Percentiles rank a stretch among this genome's conserved stretches.
Evolutionary conservation across 176 grass and related monocot species (phyloP).

Genomic region (Ananas comosus): DNA sequence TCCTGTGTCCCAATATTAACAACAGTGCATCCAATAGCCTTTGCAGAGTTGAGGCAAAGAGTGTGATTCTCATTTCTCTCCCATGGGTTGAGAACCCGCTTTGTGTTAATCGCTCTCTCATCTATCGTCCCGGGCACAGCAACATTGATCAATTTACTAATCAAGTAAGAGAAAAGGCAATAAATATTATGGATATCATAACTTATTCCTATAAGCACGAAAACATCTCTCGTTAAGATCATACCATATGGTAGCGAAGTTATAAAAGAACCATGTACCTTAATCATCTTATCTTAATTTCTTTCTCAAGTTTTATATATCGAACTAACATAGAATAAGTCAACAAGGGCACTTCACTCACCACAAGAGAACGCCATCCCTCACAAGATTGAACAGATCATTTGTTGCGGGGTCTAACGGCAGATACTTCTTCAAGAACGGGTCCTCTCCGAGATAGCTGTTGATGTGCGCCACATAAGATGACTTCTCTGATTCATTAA

Average conservation of each 20-base stretch:
- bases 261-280: background rate
- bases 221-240: background rate
- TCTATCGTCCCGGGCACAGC: conserved; percentile 96
- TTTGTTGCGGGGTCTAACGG: conserved; percentile 66
- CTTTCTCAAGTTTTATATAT: too few relatives aligned
- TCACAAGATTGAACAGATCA: conserved; percentile 72
- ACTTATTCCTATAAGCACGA: background rate
- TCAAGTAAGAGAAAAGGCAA: conserved; percentile 24
- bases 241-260: background rate
- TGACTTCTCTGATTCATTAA: conserved; percentile 85
- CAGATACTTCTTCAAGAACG: conserved; percentile 88
- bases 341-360: conserved; percentile 18
- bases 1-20: conserved; percentile 99
- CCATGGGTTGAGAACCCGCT: conserved; percentile 96
- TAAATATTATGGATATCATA: conserved; percentile 12
- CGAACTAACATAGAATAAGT: background rate
- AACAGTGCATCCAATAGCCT: conserved; percentile 97
- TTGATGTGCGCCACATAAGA: conserved; percentile 96
- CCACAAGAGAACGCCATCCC: conserved; percentile 93
- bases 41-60: conserved; percentile 97
- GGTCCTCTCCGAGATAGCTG: conserved; percentile 70
- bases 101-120: conserved; percentile 98
- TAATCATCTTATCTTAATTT: too few relatives aligned
- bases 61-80: conserved; percentile 99
- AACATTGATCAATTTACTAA: conserved; percentile 97